These are phyloP conservation scores for Pyrrhoderma noxium DNA, from an alignment of 1,284 basidiomycete genomes.

Conservation along the genomic window DNA sequence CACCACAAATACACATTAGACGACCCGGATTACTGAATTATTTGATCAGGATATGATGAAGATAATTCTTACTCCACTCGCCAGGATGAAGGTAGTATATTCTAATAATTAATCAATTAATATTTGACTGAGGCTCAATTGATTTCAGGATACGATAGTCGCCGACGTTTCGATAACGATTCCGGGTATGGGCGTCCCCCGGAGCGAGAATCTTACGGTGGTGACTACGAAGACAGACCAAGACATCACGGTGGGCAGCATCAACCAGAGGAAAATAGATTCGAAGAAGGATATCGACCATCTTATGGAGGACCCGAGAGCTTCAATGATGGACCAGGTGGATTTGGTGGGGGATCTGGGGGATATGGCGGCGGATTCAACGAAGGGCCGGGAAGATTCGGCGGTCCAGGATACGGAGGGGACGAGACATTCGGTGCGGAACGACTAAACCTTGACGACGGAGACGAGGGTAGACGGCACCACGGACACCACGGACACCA, in stretches of 20 bases:
- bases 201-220: neutral
- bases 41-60: neutral
- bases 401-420: constrained; percentile 15
- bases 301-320: constrained; percentile 13
- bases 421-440: constrained; percentile 44
- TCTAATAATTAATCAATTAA: no score
- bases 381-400: neutral
- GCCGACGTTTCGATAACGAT: neutral
- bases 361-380: constrained; percentile 8
- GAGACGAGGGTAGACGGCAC: constrained; percentile 8
- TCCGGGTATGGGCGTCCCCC: neutral
- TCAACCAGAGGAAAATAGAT: neutral
- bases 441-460: constrained; percentile 31
- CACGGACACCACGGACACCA: constrained; percentile 18
- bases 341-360: constrained; percentile 3
- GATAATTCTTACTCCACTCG: neutral
- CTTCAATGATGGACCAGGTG: neutral
- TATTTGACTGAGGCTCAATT: neutral
- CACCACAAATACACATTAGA: neutral
- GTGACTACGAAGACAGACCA: neutral
- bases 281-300: constrained; percentile 15
- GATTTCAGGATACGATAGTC: neutral
- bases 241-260: constrained; percentile 2
- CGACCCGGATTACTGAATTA: neutral
- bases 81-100: neutral